A percentile compares a stretch with the other conserved stretches of the same genome.
phyloP scores from a whole-genome alignment of 305 asterid species.

The Fraxinus sp. region DNA sequence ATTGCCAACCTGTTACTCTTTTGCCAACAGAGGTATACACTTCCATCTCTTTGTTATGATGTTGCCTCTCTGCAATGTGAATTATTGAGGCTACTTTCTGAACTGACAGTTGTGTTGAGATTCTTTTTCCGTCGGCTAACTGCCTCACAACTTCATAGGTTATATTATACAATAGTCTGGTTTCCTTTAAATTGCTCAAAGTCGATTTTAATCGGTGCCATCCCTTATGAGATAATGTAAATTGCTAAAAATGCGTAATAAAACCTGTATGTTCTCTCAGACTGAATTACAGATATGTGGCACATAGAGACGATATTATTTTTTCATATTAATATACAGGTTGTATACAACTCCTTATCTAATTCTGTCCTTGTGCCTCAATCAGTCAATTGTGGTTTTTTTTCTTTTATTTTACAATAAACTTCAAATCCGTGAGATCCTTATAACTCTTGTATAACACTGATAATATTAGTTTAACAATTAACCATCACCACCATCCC shows the following conservation, averaged over 20 bases:
- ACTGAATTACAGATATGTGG: not conserved
- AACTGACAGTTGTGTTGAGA: not conserved
- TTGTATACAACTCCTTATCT: not conserved
- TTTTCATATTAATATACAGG: not conserved
- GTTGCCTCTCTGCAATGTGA: constrained; percentile 8
- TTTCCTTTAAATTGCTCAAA: not conserved
- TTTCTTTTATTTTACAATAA: not conserved
- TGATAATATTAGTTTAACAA: not conserved
- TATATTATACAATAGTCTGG: not conserved
- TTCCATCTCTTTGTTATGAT: constrained; percentile 20
- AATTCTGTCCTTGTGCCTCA: not conserved
- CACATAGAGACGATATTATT: not conserved
- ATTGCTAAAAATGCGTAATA: not conserved
- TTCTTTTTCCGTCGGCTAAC: not conserved
- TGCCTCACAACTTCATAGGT: not conserved
- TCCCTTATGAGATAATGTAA: not conserved
- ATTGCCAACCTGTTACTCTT: constrained; percentile 72
- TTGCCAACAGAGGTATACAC: constrained; percentile 82
- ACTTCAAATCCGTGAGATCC: not conserved
- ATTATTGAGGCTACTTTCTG: not conserved
- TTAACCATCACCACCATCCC: not conserved
- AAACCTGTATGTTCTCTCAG: not conserved
- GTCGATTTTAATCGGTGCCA: not conserved
- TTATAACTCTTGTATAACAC: not conserved
- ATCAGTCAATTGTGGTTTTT: not conserved